A percentile compares a stretch with the other conserved stretches of the same genome.
Conservation (phyloP, 495 filamentous ascomycete genomes). For the Coniosporium apollinis region DNA sequence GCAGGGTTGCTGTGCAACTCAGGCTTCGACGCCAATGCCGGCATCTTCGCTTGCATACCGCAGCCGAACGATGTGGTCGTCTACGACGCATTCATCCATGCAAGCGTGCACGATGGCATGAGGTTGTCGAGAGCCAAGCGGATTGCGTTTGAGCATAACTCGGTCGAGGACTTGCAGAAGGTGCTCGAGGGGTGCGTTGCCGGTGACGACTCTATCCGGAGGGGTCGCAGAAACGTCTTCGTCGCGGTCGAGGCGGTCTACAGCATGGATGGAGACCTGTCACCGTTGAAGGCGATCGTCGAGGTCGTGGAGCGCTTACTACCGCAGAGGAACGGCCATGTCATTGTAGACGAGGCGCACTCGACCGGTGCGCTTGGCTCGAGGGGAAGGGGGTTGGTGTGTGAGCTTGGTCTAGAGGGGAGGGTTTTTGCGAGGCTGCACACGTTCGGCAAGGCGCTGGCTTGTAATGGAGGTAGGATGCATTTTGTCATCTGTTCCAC, state of each 20-base stretch:
- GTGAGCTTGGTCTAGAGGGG: constrained; percentile 46
- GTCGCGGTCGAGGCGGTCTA: constrained; percentile 63
- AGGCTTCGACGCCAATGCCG: constrained; percentile 62
- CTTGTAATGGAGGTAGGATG: constrained; percentile 49
- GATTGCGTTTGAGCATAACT: constrained; percentile 47
- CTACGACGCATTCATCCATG: constrained; percentile 62
- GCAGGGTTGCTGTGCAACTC: constrained; percentile 59
- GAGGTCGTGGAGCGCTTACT: constrained; percentile 37
- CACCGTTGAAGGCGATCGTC: constrained; percentile 43
- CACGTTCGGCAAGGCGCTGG: constrained; percentile 65
- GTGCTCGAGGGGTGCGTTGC: constrained; percentile 25
- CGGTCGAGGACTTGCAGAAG: constrained; percentile 24
- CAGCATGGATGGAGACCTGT: constrained; percentile 70
- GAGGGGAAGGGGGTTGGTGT: constrained; percentile 48
- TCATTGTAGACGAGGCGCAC: constrained; percentile 71
- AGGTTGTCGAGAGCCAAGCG: constrained; percentile 38
- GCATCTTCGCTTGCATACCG: constrained; percentile 48
- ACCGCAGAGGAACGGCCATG: constrained; percentile 40
- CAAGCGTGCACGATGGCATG: constrained; percentile 67
- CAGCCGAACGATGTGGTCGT: constrained; percentile 52
- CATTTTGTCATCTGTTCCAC: too few relatives aligned
- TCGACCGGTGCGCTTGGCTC: constrained; percentile 49
- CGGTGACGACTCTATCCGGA: constrained; percentile 19
- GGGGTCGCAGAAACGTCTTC: constrained; percentile 36
- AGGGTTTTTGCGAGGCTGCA: constrained; percentile 51